Evolutionary conservation across 73 alveolate genomes (phyloP), one percentile per base, ranked within the genome.

Genomic region (Durusdinium trenchii): DNA sequence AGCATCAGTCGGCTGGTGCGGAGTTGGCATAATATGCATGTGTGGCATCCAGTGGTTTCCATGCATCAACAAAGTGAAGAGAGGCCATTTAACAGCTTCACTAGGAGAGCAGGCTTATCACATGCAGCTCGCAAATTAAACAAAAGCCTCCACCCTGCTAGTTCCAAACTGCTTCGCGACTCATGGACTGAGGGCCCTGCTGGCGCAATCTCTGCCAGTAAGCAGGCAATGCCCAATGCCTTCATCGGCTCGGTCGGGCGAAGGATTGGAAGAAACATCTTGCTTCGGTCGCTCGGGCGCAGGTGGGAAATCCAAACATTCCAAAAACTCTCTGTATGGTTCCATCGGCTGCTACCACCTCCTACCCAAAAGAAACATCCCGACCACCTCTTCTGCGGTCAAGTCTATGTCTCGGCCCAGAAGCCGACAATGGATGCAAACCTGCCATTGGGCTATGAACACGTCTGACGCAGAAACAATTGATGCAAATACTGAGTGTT

Each of bases 181-280:
- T n/a, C n/a, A n/a, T n/a, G n/a, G n/a, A n/a, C n/a, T n/a, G n/a
- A n/a, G n/a, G n/a, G 73, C 52, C 36, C 6, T 61, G 30, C 96
- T 16, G 96, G 96, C 20, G 86, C 85, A 20, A 89, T 85, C 86
- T 89, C 85, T 6, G 86, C 96, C 36, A 89, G 69, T 28, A 73
- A 73, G 36, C 86, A 50, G 2, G 96, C 51, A 42, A 89, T 50
- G 69, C 96, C 96, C 50, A 89, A 64, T 45, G 86, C 96, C 95
- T 86, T 35, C 43, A n/a, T 30, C 20, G 28, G 14, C 23, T 7
- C 52, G n/a, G n/a, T n/a, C n/a, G n/a, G n/a, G n/a, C n/a, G n/a
- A n/a, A n/a, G n/a, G n/a, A n/a, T n/a, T n/a, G n/a, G n/a, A n/a
- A n/a, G n/a, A n/a, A n/a, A n/a, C n/a, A n/a, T n/a, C n/a, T n/a